Conservation (phyloP, 2,329 filamentous ascomycete genomes). For the Arthrobotrys sphaeroides region DNA sequence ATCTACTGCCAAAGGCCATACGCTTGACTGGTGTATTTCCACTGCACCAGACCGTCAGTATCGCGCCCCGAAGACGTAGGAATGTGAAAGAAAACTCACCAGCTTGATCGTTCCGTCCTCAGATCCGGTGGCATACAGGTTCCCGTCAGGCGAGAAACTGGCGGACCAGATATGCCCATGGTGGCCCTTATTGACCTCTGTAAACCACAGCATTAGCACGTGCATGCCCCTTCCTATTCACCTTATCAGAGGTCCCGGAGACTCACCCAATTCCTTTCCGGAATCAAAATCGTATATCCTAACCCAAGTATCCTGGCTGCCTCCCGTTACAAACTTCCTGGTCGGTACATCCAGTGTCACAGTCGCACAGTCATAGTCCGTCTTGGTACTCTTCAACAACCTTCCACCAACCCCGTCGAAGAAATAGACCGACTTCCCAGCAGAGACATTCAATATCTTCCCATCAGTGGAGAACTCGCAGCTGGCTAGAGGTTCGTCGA, state of each 20-base stretch:
- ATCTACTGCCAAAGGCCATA: conserved; percentile 70
- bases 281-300: conserved; percentile 89
- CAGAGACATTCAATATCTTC: conserved; percentile 84
- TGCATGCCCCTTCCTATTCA: conserved; percentile 18
- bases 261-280: conserved; percentile 72
- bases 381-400: conserved; percentile 79
- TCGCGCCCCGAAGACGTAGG: background rate
- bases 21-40: conserved; percentile 73
- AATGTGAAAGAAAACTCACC: conserved; percentile 56
- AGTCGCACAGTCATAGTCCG: conserved; percentile 86
- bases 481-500: conserved; percentile 87
- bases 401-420: conserved; percentile 66
- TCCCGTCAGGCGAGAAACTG: conserved; percentile 92
- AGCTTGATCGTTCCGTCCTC: conserved; percentile 98
- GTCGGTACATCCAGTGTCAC: conserved; percentile 85
- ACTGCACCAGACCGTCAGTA: conserved; percentile 59
- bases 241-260: background rate
- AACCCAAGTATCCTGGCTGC: conserved; percentile 95
- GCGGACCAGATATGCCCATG: conserved; percentile 98
- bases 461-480: conserved; percentile 81
- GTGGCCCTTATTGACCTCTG: conserved; percentile 93
- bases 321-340: conserved; percentile 86
- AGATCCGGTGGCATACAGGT: conserved; percentile 93
- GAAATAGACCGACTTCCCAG: conserved; percentile 94
- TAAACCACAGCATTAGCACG: conserved; percentile 55